These are phyloP conservation scores for Hymenoscyphus occultus DNA, from an alignment of 2,329 filamentous ascomycete species.

Conservation along the genomic window DNA sequence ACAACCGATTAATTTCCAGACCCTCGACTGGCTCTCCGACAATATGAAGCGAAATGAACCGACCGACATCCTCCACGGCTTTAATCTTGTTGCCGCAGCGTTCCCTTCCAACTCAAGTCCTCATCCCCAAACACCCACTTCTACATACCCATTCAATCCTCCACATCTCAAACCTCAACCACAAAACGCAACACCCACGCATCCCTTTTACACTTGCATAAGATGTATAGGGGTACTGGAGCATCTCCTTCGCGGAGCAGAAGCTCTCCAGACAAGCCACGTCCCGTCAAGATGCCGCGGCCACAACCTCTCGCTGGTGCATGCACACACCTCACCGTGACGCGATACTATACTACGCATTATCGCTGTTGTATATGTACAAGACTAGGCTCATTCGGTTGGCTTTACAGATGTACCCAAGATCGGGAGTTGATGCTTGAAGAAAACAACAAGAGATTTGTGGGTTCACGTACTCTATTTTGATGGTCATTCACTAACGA, in stretches of 20 bases:
- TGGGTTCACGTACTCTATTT: background rate
- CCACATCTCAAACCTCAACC: background rate
- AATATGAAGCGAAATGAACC: background rate
- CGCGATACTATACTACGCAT: constrained; percentile 56
- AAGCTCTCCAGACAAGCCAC: background rate
- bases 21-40: background rate
- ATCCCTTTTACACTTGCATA: background rate
- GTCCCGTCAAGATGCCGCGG: background rate
- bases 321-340: constrained; percentile 69
- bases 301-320: constrained; percentile 15
- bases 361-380: constrained; percentile 58
- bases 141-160: background rate
- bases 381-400: constrained; percentile 57
- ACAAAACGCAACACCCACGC: background rate
- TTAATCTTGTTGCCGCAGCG: background rate
- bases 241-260: background rate
- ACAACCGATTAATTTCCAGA: background rate
- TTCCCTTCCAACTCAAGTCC: background rate
- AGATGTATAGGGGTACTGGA: too few species aligned
- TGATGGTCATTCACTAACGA: constrained; percentile 16
- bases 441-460: constrained; percentile 35
- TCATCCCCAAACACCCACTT: background rate
- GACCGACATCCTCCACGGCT: background rate
- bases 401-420: constrained; percentile 71
- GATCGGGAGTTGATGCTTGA: constrained; percentile 51